Conservation (phyloP, 208 protist genomes). For the Trypanosoma melophagium region DNA sequence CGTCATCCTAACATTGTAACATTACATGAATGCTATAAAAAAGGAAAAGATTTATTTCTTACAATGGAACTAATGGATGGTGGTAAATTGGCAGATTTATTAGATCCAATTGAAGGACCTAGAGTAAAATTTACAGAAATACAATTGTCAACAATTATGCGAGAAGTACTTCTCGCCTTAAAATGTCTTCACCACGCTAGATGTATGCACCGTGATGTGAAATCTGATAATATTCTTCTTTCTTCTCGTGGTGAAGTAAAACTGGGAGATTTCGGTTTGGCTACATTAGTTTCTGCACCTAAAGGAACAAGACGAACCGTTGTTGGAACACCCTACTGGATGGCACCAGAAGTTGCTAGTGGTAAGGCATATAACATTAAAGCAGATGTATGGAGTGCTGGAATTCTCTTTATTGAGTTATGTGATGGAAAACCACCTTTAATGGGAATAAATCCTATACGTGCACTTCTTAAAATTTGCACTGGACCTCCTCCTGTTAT, state of each 20-base stretch:
- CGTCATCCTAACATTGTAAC: slow-evolving; percentile 46
- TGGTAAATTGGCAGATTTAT: slow-evolving; percentile 54
- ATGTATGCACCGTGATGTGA: slow-evolving; percentile 49
- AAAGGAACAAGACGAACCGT: slow-evolving; percentile 52
- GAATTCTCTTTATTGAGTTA: slow-evolving; percentile 58
- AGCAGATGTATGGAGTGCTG: slow-evolving; percentile 68
- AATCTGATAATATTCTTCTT: slow-evolving; percentile 45
- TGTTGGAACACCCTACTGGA: slow-evolving; percentile 78
- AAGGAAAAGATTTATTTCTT: slow-evolving; percentile 47
- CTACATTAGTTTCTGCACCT: slow-evolving; percentile 42
- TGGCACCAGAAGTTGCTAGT: slow-evolving; percentile 65
- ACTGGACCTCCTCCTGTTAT: slow-evolving; percentile 15
- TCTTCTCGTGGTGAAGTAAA: slow-evolving; percentile 37
- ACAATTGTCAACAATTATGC: slow-evolving; percentile 33
- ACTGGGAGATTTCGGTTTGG: slow-evolving; percentile 47
- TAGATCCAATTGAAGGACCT: slow-evolving; percentile 23
- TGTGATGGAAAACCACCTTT: slow-evolving; percentile 51
- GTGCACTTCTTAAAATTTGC: slow-evolving; percentile 24
- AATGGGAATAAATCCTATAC: slow-evolving; percentile 30
- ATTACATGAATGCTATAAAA: slow-evolving; percentile 39
- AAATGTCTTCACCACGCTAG: slow-evolving; percentile 47
- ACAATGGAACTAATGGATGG: slow-evolving; percentile 65
- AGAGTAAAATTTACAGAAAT: slow-evolving; percentile 38
- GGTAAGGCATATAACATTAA: slow-evolving; percentile 40
- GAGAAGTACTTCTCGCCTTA: slow-evolving; percentile 35